Conservation (phyloP, 148 eudicot genomes). For the Beta vulgaris region DNA sequence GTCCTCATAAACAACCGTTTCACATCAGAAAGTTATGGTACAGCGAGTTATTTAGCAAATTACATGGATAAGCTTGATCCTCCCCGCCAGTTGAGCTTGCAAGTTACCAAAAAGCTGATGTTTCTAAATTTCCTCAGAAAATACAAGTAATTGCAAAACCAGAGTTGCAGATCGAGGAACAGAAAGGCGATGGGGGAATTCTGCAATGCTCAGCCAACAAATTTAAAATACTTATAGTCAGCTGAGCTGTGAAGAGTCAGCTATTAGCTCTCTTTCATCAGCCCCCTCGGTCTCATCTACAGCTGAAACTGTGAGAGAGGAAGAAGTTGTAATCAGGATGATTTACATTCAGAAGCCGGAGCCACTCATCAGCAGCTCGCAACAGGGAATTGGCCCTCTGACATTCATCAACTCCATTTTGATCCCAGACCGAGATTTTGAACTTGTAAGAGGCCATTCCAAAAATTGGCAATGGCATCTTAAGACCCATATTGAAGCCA, state of each 20-base stretch:
- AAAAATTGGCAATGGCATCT: conserved; percentile 68
- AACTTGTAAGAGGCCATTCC: conserved; percentile 81
- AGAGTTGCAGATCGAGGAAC: conserved; percentile 22
- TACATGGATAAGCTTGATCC: conserved; percentile 25
- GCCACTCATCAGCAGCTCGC: conserved; percentile 76
- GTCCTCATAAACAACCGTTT: conserved; percentile 24
- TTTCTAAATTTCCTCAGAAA: conserved; percentile 26
- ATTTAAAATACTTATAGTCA: conserved; percentile 25
- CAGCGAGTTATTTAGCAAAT: conserved; percentile 27
- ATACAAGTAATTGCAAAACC: conserved; percentile 23
- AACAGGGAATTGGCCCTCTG: conserved; percentile 49
- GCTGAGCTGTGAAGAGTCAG: conserved; percentile 23
- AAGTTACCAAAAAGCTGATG: conserved; percentile 24
- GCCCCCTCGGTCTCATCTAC: conserved; percentile 31
- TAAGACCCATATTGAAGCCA: conserved; percentile 36
- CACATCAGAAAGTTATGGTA: conserved; percentile 24
- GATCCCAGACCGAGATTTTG: conserved; percentile 64
- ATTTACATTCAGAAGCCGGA: conserved; percentile 54
- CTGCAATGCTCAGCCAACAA: conserved; percentile 21
- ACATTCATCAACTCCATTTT: conserved; percentile 43
- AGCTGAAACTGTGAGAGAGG: conserved; percentile 33
- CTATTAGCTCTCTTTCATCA: conserved; percentile 5
- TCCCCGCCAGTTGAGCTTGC: conserved; percentile 17
- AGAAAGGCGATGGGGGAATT: conserved; percentile 12
- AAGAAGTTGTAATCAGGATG: conserved; percentile 85